These are phyloP conservation scores for Cladophialophora psammophila DNA, from an alignment of 2,329 filamentous ascomycete genomes.

Conservation along the genomic window DNA sequence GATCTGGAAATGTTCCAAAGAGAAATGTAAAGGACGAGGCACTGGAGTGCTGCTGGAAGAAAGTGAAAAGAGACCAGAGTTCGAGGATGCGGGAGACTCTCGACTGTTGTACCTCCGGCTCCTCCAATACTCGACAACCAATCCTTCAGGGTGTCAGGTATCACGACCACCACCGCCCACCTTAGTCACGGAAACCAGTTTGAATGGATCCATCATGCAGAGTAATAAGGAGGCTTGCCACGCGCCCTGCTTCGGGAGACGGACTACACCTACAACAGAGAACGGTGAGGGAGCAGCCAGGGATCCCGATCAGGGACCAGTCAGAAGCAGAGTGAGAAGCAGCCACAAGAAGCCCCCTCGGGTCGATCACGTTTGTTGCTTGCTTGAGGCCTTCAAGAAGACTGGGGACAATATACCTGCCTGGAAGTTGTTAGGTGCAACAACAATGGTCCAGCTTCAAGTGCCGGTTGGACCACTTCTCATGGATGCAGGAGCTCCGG, in stretches of 20 bases:
- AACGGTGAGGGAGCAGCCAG: background rate
- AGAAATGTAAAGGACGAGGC: background rate
- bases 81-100: background rate
- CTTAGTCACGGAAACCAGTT: no score
- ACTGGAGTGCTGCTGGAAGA: background rate
- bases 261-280: background rate
- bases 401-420: no score
- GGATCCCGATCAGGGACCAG: background rate
- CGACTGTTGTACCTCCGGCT: background rate
- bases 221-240: background rate
- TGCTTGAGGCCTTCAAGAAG: background rate
- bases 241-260: background rate
- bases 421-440: no score
- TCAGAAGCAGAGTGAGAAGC: background rate
- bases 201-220: background rate
- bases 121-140: background rate
- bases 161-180: no score
- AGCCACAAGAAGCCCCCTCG: background rate
- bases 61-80: background rate
- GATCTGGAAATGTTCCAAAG: background rate
- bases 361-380: background rate
- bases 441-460: no score
- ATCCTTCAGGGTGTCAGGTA: background rate
- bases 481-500: no score
- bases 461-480: no score